Conservation (phyloP, 2,329 filamentous ascomycete genomes). For the Neofusicoccum sp. region DNA sequence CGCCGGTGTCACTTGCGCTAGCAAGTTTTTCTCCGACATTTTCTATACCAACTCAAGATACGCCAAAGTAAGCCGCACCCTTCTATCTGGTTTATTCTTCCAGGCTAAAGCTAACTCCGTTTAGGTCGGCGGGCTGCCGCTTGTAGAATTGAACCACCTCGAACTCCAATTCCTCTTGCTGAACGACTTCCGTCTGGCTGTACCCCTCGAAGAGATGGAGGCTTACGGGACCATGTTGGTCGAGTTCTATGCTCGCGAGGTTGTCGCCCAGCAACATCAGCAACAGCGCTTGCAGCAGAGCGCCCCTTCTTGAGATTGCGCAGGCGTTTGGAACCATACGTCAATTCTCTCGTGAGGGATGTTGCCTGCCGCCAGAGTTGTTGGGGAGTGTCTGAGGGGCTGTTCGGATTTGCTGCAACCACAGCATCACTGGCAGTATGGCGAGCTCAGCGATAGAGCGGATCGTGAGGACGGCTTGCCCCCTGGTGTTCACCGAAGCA, state of each 20-base stretch:
- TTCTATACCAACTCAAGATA: slow-evolving; percentile 99
- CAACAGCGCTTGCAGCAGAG: slow-evolving; percentile 5
- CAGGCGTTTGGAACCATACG: neutral
- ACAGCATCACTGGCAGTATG: neutral
- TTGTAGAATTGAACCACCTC: slow-evolving; percentile 91
- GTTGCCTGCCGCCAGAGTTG: neutral
- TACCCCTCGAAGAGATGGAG: slow-evolving; percentile 93
- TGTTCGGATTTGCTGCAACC: neutral
- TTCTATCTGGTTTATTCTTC: neutral
- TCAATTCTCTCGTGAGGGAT: neutral
- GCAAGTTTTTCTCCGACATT: slow-evolving; percentile 98
- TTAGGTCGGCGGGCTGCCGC: slow-evolving; percentile 89
- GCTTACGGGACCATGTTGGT: slow-evolving; percentile 98
- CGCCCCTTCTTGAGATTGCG: neutral
- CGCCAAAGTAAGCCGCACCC: slow-evolving; percentile 73
- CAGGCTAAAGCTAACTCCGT: slow-evolving; percentile 23
- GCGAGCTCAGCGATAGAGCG: neutral
- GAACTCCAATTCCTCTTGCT: slow-evolving; percentile 94
- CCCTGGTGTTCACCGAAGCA: neutral
- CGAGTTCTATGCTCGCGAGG: slow-evolving; percentile 93
- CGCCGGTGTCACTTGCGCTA: slow-evolving; percentile 94
- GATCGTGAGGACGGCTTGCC: neutral
- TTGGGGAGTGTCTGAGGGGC: neutral
- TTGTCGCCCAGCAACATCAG: slow-evolving; percentile 65
- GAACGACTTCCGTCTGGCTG: slow-evolving; percentile 92